phyloP scores from a whole-genome alignment of 257 asterid species.

The Nicotiana noctiflora region DNA sequence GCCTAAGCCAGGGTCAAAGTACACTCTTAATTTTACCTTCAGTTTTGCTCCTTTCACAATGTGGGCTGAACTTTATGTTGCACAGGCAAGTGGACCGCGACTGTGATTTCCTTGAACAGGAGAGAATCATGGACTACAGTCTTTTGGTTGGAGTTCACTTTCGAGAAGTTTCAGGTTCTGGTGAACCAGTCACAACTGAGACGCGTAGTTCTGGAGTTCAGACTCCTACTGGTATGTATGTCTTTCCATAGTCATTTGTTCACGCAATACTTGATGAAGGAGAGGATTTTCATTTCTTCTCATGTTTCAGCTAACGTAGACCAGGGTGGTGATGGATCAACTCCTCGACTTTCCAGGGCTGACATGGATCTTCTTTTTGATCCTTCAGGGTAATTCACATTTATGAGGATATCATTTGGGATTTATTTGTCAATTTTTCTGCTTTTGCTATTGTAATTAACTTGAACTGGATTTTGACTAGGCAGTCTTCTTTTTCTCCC shows the following conservation, averaged over 20 bases:
- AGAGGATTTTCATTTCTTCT: neutral
- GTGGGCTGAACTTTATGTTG: neutral
- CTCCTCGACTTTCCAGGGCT: slow-evolving; percentile 27
- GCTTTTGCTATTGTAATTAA: neutral
- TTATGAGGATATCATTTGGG: neutral
- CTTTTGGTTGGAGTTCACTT: slow-evolving; percentile 85
- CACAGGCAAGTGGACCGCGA: slow-evolving; percentile 88
- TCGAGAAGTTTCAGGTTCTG: slow-evolving; percentile 51
- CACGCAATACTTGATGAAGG: neutral
- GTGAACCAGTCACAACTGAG: slow-evolving; percentile 42
- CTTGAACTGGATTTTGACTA: neutral
- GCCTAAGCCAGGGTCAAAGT: neutral
- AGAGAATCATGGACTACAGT: slow-evolving; percentile 93
- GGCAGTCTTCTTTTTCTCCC: neutral
- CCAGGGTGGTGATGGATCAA: slow-evolving; percentile 23
- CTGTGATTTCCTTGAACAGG: slow-evolving; percentile 91
- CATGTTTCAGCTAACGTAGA: slow-evolving; percentile 26
- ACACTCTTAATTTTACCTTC: neutral
- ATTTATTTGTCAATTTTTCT: neutral
- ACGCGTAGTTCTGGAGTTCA: slow-evolving; percentile 17
- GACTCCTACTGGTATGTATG: slow-evolving; percentile 31
- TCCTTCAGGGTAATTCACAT: slow-evolving; percentile 28
- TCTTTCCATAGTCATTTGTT: neutral
- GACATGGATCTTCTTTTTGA: slow-evolving; percentile 29
- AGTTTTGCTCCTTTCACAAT: neutral